A percentile compares a stretch with the other conserved stretches of the same genome.
These are phyloP conservation scores for Alternaria sp. DNA, from an alignment of 2,329 filamentous ascomycete species.

Conservation along the genomic window DNA sequence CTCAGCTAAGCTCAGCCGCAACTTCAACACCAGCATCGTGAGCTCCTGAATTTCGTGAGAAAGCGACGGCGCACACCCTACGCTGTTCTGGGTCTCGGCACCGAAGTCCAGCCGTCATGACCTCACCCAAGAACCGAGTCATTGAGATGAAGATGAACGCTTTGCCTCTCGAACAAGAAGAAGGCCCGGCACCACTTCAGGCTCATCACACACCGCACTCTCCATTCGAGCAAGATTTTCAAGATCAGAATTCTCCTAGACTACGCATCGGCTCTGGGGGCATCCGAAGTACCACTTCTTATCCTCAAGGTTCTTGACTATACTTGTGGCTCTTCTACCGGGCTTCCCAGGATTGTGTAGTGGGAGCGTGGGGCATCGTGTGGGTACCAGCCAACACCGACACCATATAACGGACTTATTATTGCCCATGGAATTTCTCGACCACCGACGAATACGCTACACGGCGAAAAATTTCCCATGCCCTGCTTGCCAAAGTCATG, in stretches of 20 bases:
- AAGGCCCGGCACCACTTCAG: background rate
- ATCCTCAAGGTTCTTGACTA: background rate
- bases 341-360: conserved; percentile 3
- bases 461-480: conserved; percentile 2
- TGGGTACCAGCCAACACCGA: background rate
- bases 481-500: conserved; percentile 6
- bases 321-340: background rate
- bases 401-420: conserved; percentile 1
- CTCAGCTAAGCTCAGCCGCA: conserved; percentile 9
- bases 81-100: conserved; percentile 6
- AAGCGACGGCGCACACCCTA: conserved; percentile 5
- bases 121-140: background rate
- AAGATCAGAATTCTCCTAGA: background rate
- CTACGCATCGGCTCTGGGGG: background rate
- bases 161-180: conserved; percentile 6
- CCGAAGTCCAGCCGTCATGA: conserved; percentile 7
- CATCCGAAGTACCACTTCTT: background rate
- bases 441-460: background rate
- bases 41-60: conserved; percentile 2
- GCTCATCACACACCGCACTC: background rate
- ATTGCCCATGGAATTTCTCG: background rate
- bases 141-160: conserved; percentile 7
- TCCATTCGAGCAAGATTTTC: background rate
- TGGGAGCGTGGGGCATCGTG: background rate
- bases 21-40: conserved; percentile 13